Conservation (phyloP, 1,139 yeast genomes). For the Ogataea hybrid region DNA sequence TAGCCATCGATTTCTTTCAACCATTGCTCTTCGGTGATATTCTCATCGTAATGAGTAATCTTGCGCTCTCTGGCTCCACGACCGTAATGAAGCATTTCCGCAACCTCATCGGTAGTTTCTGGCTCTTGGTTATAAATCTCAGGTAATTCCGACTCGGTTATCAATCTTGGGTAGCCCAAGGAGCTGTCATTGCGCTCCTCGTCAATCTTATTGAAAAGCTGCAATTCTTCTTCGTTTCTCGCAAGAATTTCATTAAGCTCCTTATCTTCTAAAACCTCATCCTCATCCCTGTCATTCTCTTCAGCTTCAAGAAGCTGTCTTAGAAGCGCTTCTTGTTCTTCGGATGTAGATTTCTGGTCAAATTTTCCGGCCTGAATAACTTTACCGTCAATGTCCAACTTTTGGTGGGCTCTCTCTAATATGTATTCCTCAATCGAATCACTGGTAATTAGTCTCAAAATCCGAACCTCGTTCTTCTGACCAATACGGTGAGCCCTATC, state of each 20-base stretch:
- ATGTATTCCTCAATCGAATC: conserved; percentile 96
- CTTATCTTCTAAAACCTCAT: conserved; percentile 68
- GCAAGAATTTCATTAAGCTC: conserved; percentile 89
- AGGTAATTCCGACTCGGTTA: conserved; percentile 74
- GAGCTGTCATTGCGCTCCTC: conserved; percentile 49
- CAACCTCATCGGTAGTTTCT: conserved; percentile 49
- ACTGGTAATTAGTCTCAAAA: conserved; percentile 85
- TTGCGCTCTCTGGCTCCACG: conserved; percentile 84
- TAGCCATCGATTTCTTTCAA: conserved; percentile 50
- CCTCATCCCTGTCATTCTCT: conserved; percentile 60
- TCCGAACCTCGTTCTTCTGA: conserved; percentile 95
- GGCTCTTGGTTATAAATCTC: conserved; percentile 54
- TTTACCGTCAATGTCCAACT: conserved; percentile 94
- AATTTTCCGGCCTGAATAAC: conserved; percentile 99
- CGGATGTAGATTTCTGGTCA: conserved; percentile 93
- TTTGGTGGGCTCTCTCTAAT: conserved; percentile 90
- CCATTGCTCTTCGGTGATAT: conserved; percentile 96
- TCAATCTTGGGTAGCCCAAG: conserved; percentile 53
- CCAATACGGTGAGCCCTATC: conserved; percentile 99
- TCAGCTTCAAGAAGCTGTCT: conserved; percentile 83
- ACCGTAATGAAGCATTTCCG: conserved; percentile 46
- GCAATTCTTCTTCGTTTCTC: conserved; percentile 72
- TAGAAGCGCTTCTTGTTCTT: conserved; percentile 94
- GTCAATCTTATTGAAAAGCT: conserved; percentile 67
- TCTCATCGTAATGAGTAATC: conserved; percentile 82